Base-by-base conservation (phyloP, 1,284 basidiomycete species). In the Coniophora puteana region DNA sequence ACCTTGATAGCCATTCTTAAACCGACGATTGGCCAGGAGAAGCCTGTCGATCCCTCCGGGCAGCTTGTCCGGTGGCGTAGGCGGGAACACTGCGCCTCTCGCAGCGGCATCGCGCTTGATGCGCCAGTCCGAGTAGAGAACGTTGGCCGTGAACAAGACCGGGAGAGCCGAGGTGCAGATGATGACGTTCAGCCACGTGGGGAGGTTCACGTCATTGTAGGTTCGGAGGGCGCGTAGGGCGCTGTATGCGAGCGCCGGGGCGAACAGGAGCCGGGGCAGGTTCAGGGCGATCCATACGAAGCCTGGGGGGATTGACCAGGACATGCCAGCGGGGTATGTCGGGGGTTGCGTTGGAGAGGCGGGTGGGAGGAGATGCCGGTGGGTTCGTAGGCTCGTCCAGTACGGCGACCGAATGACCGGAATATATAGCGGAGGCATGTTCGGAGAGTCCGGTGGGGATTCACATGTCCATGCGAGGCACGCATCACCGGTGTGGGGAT, bases 1-100 rank as follows among this genome's bases (percentile, higher is more conserved):
- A 62, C 66, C 67, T 24, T 65, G 52, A 51, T 65, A 68, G 5
- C 60, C 61, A 12, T 36, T 37, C 12, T 52, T 54, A 22, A 59
- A 46, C 34, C 60, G 59, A 8, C 35, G 35, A 6, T 59, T 13
- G 6, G 34, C 47, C 5, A 36, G 21, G 8, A 57, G 23, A 0
- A 71, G 41, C 3, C 55, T 46, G 29, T 59, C 57, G 10, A 72
- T 25, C 6, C 59, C 56, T 14, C 58, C 64, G 3, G 63, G 62
- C 48, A 53, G 59, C 17, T 45, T 59, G 43, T 57, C 62, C 2
- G 52, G 46, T 32, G 64, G 50, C 23, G 26, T 41, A 5, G 65
- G 62, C 1, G 61, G 51, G 1, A 65, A 42, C 14, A 58, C 50
- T 3, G 68, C 68, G 4, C 63, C 65, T 18, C 50, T 48, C 14